Conservation (phyloP, 495 filamentous ascomycete species). For the Xylaria grammica region DNA sequence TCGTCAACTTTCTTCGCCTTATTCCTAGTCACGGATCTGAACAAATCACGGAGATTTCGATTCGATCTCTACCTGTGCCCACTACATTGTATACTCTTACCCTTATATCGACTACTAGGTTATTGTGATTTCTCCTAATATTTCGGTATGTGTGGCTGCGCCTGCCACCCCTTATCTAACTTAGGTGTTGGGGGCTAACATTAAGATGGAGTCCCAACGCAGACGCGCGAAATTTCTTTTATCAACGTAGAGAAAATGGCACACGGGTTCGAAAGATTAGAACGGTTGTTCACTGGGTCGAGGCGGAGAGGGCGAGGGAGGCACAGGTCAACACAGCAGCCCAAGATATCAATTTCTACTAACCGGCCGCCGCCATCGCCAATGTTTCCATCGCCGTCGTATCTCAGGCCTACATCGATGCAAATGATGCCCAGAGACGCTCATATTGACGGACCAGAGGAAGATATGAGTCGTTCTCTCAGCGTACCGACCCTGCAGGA, state of each 20-base stretch:
- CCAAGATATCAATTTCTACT: slow-evolving; percentile 15
- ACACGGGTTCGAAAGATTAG: slow-evolving; percentile 33
- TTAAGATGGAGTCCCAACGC: neutral
- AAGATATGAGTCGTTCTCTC: slow-evolving; percentile 37
- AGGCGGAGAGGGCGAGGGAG: slow-evolving; percentile 28
- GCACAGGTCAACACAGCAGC: slow-evolving; percentile 25
- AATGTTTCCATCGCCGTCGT: slow-evolving; percentile 52
- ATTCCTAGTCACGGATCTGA: neutral
- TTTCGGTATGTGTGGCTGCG: slow-evolving; percentile 9
- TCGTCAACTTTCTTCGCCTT: neutral
- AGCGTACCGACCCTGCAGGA: slow-evolving; percentile 46
- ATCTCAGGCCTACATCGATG: slow-evolving; percentile 51
- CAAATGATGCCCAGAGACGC: slow-evolving; percentile 54
- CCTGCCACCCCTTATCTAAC: neutral
- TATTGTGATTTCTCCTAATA: neutral
- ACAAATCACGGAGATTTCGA: neutral
- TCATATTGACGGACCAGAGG: slow-evolving; percentile 25
- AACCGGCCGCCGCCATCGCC: slow-evolving; percentile 17
- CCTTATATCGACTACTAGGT: neutral
- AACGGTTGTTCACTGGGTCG: slow-evolving; percentile 35
- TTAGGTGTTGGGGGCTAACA: neutral
- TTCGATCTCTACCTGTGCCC: neutral
- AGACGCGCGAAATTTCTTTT: neutral
- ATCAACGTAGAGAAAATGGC: slow-evolving; percentile 29
- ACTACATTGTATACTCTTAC: neutral